Conservation (phyloP, 1,139 yeast species). For the Blastobotrys serpentis region DNA sequence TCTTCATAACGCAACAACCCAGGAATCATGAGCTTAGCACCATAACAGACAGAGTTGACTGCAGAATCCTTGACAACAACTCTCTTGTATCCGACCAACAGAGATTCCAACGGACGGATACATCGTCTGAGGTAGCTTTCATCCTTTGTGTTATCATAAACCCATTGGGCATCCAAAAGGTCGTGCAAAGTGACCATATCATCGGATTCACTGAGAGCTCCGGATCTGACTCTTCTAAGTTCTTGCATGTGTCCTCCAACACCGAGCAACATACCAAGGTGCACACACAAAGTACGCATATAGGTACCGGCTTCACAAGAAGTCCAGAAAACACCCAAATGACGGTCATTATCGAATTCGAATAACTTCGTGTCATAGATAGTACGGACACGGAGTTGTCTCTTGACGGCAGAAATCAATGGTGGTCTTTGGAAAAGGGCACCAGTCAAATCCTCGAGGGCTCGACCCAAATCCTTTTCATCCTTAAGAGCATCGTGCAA, state of each 20-base stretch:
- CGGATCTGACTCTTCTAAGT: slow-evolving; percentile 97
- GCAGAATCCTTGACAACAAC: slow-evolving; percentile 98
- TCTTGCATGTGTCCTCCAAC: slow-evolving; percentile 99
- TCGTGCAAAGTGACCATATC: slow-evolving; percentile 95
- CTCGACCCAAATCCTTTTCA: slow-evolving; percentile 83
- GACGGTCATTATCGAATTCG: slow-evolving; percentile 96
- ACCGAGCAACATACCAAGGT: slow-evolving; percentile 95
- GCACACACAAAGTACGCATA: slow-evolving; percentile 99
- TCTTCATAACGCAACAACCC: slow-evolving; percentile 97
- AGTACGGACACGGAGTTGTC: slow-evolving; percentile 97
- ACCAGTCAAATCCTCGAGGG: slow-evolving; percentile 93
- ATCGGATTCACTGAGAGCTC: slow-evolving; percentile 89
- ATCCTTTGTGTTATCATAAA: slow-evolving; percentile 94
- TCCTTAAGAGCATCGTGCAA: slow-evolving; percentile 90
- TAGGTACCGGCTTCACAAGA: slow-evolving; percentile 99
- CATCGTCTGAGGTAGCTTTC: slow-evolving; percentile 92
- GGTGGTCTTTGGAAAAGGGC: slow-evolving; percentile 99
- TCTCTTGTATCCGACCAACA: slow-evolving; percentile 92
- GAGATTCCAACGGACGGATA: slow-evolving; percentile 91
- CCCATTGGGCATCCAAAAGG: slow-evolving; percentile 97
- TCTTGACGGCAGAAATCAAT: slow-evolving; percentile 95
- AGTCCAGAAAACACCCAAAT: slow-evolving; percentile 98
- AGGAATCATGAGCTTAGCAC: slow-evolving; percentile 98
- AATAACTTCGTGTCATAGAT: slow-evolving; percentile 93
- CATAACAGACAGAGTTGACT: slow-evolving; percentile 97